Evolutionary conservation across 225 moss, liverwort and hornwort species (phyloP), one percentile per base, ranked within the genome.

Genomic region (Straminergon stramineum): DNA sequence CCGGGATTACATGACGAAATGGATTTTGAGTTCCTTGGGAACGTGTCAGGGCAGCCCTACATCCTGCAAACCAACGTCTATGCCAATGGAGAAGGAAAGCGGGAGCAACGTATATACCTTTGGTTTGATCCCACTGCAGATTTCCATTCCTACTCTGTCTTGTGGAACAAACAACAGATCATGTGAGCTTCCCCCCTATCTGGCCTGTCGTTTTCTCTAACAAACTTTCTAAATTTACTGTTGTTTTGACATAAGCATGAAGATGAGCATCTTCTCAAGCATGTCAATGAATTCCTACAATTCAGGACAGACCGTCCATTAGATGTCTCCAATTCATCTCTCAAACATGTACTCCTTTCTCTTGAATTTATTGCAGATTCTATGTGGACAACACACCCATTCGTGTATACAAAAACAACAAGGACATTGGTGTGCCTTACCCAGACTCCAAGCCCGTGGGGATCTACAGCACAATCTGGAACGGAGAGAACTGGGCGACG

Each of bases 21-120:
- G 91, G 94, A 94, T 74, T 94, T 94, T 43, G 94, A 94, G 79
- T 94, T 94, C 45, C 91, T 94, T 15, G 94, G 94, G 74, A 94
- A 94, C 63, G 92, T 93, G 62, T 88, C 94, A 39, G 94, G 94
- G 52, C 86, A 94, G 75, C 94, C 94, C 27, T 94, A 94, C 61
- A 85, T 92, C 67, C 87, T 94, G 87, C 94, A 94, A 90, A 94
- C 94, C 21, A 94, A 94, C 62, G 75, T 94, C 22, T 94, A 87
- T 65, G 94, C 94, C 17, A 90, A 90, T 52, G 94, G 94, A 53
- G 16, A 74, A 73, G 94, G 94, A 8, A 87, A 75, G 30, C 94
- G 94, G 56, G 94, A 94, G 92, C 94, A 94, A 62, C 92, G 92
- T 48, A 94, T 94, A 31, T 89, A 92, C 82, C 89, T 94, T 22